phyloP scores from a whole-genome alignment of 169 alveolate species.

The Plasmodium gonderi region DNA sequence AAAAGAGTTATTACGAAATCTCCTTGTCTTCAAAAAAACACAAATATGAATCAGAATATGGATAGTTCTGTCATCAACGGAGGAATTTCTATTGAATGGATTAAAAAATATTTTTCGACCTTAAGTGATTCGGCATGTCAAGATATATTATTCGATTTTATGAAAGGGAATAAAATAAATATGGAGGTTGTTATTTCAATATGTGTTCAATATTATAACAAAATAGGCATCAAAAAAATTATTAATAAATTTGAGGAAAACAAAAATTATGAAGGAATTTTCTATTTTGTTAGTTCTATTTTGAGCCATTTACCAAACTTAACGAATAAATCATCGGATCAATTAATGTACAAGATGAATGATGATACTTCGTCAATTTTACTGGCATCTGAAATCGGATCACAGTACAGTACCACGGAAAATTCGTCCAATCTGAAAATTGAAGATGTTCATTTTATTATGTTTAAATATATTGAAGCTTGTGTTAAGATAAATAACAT shows the following conservation, averaged over 20 bases:
- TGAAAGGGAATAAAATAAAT: slow-evolving; percentile 75
- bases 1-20: slow-evolving; percentile 94
- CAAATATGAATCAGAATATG: background rate
- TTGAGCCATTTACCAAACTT: slow-evolving; percentile 57
- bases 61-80: background rate
- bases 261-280: slow-evolving; percentile 71
- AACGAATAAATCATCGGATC: background rate
- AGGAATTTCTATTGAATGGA: slow-evolving; percentile 66
- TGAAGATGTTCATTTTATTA: slow-evolving; percentile 76
- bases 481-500: slow-evolving; percentile 96
- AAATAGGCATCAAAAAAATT: slow-evolving; percentile 82
- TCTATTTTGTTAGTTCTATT: slow-evolving; percentile 72
- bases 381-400: slow-evolving; percentile 70
- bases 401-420: slow-evolving; percentile 65
- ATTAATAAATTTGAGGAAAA: slow-evolving; percentile 77
- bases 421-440: slow-evolving; percentile 44
- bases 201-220: slow-evolving; percentile 76
- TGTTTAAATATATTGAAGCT: slow-evolving; percentile 96
- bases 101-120: slow-evolving; percentile 65
- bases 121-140: slow-evolving; percentile 68
- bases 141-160: slow-evolving; percentile 78
- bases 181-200: slow-evolving; percentile 78
- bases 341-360: slow-evolving; percentile 12
- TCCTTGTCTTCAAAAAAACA: slow-evolving; percentile 83
- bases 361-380: slow-evolving; percentile 74